Conservation (phyloP, 1,284 basidiomycete species). For the Cryptococcus sp. region DNA sequence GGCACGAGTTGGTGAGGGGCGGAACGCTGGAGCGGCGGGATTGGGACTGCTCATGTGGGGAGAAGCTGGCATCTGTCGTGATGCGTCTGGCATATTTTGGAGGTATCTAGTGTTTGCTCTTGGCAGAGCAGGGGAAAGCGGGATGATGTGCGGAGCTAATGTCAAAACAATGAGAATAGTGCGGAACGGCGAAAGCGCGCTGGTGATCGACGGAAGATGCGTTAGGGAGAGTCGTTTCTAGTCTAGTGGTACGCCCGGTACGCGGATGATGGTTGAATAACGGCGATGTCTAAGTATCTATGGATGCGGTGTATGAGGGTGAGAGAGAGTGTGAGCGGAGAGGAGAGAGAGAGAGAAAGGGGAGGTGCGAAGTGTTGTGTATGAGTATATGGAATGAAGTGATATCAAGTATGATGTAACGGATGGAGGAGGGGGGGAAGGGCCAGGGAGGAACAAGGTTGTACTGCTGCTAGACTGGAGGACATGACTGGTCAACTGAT, state of each 20-base stretch:
- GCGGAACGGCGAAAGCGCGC: too few relatives aligned
- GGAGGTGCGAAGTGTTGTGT: neutral
- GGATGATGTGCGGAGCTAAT: neutral
- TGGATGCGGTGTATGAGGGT: neutral
- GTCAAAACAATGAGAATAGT: too few relatives aligned
- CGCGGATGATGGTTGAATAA: neutral
- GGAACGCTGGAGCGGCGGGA: constrained; percentile 21
- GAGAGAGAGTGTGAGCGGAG: neutral
- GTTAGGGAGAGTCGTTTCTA: neutral
- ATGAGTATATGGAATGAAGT: neutral
- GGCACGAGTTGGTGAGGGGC: constrained; percentile 32
- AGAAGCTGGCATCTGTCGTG: neutral
- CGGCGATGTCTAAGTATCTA: constrained; percentile 2
- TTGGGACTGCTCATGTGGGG: constrained; percentile 10
- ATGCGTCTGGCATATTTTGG: neutral
- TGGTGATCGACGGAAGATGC: too few relatives aligned
- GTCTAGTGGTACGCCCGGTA: neutral
- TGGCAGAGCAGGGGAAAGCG: neutral
- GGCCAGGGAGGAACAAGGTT: neutral
- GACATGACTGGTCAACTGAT: too few relatives aligned
- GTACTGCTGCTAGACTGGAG: too few relatives aligned
- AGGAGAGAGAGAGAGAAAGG: neutral
- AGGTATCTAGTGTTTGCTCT: neutral
- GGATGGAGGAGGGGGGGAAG: neutral
- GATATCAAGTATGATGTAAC: constrained; percentile 1